Evolutionary conservation across 176 grass and related monocot species (phyloP).

Genomic region (Lolium multiflorum): DNA sequence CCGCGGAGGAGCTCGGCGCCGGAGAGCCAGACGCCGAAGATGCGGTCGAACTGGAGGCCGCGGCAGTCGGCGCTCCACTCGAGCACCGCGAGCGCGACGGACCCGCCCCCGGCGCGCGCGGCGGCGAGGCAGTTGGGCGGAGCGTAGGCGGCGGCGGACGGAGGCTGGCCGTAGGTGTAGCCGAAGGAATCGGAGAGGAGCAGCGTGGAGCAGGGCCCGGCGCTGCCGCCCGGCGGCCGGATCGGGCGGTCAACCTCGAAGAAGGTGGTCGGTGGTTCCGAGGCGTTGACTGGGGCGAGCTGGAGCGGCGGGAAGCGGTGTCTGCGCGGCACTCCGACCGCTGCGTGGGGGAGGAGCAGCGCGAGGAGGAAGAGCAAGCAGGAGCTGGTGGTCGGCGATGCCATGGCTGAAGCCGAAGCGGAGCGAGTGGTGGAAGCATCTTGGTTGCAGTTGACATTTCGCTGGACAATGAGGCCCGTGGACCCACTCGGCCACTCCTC

Average conservation of each 20-base stretch:
- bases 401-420: background rate
- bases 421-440: background rate
- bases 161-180: background rate
- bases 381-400: no score
- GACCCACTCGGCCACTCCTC: no score
- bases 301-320: no score
- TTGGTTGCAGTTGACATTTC: no score
- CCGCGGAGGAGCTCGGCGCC: constrained; percentile 78
- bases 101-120: background rate
- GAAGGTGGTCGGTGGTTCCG: no score
- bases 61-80: constrained; percentile 55
- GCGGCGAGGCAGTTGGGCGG: constrained; percentile 24
- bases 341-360: no score
- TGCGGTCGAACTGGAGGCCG: constrained; percentile 82
- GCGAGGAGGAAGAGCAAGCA: no score
- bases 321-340: no score
- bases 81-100: constrained; percentile 44
- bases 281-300: no score
- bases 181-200: background rate
- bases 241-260: background rate
- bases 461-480: no score
- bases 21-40: constrained; percentile 78
- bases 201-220: background rate
- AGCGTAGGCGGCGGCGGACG: background rate
- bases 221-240: background rate